Evolutionary conservation across 78 protist species (phyloP).

Genomic region (Monocercomonoides exilis): DNA sequence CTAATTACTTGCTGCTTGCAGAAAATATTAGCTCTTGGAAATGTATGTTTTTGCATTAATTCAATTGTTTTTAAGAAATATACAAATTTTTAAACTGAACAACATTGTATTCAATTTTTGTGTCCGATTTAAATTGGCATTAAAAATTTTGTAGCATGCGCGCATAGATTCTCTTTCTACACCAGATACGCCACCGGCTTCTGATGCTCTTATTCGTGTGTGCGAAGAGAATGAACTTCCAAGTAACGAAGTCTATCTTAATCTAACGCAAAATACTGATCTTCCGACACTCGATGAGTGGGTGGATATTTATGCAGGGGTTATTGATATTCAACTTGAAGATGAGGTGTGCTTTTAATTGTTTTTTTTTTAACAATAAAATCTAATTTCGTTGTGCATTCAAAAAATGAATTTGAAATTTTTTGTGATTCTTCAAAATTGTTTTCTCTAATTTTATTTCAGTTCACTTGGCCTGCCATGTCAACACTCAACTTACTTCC

Average conservation of each 20-base stretch:
- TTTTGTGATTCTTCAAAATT: too few species aligned
- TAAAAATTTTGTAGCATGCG: too few species aligned
- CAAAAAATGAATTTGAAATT: too few species aligned
- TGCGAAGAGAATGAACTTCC: background rate
- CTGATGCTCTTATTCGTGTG: background rate
- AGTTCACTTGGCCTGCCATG: too few species aligned
- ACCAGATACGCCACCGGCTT: background rate
- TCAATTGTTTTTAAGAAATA: background rate
- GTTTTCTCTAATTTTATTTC: too few species aligned
- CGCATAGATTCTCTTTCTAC: background rate
- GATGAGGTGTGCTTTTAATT: background rate
- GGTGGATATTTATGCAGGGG: background rate
- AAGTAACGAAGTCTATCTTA: background rate
- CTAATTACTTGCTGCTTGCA: background rate
- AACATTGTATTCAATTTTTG: too few species aligned
- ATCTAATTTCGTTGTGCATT: too few species aligned
- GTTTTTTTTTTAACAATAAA: too few species aligned
- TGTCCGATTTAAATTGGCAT: too few species aligned
- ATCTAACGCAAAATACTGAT: background rate
- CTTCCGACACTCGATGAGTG: background rate
- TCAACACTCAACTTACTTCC: too few species aligned
- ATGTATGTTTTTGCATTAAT: background rate
- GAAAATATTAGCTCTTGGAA: background rate
- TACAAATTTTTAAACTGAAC: too few species aligned
- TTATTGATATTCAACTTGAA: background rate